Percentiles rank a stretch among this genome's conserved stretches.
phyloP scores from a whole-genome alignment of 2,329 filamentous ascomycete species.

The Tolypocladium tropicale region DNA sequence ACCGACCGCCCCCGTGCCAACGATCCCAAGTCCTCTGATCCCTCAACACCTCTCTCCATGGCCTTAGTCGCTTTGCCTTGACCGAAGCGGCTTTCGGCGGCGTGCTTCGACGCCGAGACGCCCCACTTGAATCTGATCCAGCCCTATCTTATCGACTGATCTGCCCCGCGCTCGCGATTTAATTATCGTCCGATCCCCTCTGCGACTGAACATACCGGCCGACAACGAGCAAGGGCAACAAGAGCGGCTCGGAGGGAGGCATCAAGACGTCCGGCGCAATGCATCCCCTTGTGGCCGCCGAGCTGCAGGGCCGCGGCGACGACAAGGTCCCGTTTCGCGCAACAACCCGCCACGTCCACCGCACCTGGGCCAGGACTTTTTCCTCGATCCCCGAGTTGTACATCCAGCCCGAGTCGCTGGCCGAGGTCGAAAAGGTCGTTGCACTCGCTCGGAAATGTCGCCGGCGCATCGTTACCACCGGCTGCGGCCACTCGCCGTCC shows the following conservation, averaged over 20 bases:
- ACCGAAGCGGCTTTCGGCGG: background rate
- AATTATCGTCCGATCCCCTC: background rate
- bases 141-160: background rate
- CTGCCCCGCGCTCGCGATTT: background rate
- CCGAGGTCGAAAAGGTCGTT: slow-evolving; percentile 76
- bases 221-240: background rate
- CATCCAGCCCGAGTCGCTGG: slow-evolving; percentile 68
- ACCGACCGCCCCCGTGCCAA: background rate
- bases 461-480: slow-evolving; percentile 74
- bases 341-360: slow-evolving; percentile 61
- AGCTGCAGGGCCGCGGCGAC: slow-evolving; percentile 17
- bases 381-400: slow-evolving; percentile 83
- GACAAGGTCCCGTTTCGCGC: slow-evolving; percentile 64
- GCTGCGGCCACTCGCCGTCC: slow-evolving; percentile 85
- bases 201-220: background rate
- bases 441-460: slow-evolving; percentile 72
- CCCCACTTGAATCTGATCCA: background rate
- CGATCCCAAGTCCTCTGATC: background rate
- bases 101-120: background rate
- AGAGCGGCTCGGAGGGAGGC: background rate
- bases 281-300: slow-evolving; percentile 24
- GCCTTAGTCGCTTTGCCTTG: background rate
- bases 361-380: slow-evolving; percentile 93
- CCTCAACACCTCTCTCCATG: background rate
- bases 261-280: slow-evolving; percentile 10